Evolutionary conservation across 2,329 filamentous ascomycete species (phyloP).

Genomic region (Fusarium sp.): DNA sequence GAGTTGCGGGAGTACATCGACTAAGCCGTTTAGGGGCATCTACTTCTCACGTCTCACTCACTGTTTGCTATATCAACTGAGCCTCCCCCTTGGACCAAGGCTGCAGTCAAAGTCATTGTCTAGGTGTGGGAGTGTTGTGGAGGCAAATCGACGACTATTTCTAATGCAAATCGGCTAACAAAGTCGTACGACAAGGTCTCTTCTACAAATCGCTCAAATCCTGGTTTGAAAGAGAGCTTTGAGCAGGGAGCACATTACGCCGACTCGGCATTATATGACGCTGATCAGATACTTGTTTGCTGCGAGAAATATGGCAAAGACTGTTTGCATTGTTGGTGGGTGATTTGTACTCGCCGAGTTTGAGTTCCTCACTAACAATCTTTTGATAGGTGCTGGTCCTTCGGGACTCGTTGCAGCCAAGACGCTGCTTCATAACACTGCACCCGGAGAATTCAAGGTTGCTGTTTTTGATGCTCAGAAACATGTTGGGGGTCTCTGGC

Average conservation of each 20-base stretch:
- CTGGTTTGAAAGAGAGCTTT: conserved; percentile 11
- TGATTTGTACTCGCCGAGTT: not conserved
- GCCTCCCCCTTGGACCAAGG: not conserved
- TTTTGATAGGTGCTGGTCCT: conserved; percentile 70
- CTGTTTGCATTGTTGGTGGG: conserved; percentile 56
- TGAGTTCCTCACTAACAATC: conserved; percentile 2
- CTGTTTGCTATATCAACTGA: conserved; percentile 4
- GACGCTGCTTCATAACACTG: conserved; percentile 72
- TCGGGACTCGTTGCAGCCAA: conserved; percentile 79
- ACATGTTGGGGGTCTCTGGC: conserved; percentile 84
- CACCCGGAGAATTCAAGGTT: conserved; percentile 69
- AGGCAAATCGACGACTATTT: not conserved
- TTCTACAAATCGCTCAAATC: conserved; percentile 39
- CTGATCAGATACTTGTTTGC: conserved; percentile 22
- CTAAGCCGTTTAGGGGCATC: conserved; percentile 35
- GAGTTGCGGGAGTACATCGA: conserved; percentile 26
- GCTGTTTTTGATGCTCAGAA: conserved; percentile 76
- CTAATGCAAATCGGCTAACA: not conserved
- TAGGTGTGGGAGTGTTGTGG: not conserved
- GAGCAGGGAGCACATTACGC: conserved; percentile 2
- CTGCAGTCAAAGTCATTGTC: not conserved
- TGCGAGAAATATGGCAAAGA: conserved; percentile 50
- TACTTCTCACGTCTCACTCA: conserved; percentile 8
- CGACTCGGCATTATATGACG: conserved; percentile 31
- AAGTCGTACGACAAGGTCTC: not conserved